A percentile compares a stretch with the other conserved stretches of the same genome.
These are phyloP conservation scores for Mimosa bimucronata DNA, from an alignment of 306 rosid species.

Conservation along the genomic window DNA sequence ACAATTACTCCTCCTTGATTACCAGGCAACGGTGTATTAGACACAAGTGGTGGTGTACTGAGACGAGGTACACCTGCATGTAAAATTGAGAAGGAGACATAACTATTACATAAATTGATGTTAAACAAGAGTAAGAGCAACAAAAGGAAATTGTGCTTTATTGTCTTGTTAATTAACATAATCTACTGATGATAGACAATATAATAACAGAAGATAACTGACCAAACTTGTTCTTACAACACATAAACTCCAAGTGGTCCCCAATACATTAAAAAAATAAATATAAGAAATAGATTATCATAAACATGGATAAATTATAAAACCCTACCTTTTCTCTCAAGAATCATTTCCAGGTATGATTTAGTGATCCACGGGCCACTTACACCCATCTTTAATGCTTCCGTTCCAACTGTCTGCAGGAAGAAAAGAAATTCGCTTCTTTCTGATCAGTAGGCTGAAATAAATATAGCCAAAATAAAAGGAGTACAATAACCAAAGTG, in stretches of 20 bases:
- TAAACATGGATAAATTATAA: conserved; percentile 4
- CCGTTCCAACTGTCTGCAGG: conserved; percentile 91
- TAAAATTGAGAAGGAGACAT: conserved; percentile 30
- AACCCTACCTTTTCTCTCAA: conserved; percentile 79
- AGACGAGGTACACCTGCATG: conserved; percentile 98
- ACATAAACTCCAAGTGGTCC: conserved; percentile 22
- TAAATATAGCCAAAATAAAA: conserved; percentile 28
- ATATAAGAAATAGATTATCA: conserved; percentile 21
- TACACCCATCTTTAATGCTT: conserved; percentile 78
- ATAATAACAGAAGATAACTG: conserved; percentile 23
- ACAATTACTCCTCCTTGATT: conserved; percentile 64
- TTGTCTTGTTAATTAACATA: conserved; percentile 33
- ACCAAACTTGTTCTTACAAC: conserved; percentile 16
- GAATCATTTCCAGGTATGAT: conserved; percentile 97
- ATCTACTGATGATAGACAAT: conserved; percentile 24
- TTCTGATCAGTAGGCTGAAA: conserved; percentile 32
- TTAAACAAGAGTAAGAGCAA: conserved; percentile 30
- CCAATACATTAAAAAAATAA: conserved; percentile 27
- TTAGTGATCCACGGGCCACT: conserved; percentile 92
- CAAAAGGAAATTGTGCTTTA: conserved; percentile 11
- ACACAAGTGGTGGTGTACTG: conserved; percentile 90
- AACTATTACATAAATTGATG: conserved; percentile 20
- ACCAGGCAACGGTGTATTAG: conserved; percentile 55
- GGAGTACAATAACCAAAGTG: neutral
- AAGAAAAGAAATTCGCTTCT: conserved; percentile 15